Evolutionary conservation across 176 grass and related monocot species (phyloP), one percentile per base, ranked within the genome.

Genomic region (Aegilops sharonensis): DNA sequence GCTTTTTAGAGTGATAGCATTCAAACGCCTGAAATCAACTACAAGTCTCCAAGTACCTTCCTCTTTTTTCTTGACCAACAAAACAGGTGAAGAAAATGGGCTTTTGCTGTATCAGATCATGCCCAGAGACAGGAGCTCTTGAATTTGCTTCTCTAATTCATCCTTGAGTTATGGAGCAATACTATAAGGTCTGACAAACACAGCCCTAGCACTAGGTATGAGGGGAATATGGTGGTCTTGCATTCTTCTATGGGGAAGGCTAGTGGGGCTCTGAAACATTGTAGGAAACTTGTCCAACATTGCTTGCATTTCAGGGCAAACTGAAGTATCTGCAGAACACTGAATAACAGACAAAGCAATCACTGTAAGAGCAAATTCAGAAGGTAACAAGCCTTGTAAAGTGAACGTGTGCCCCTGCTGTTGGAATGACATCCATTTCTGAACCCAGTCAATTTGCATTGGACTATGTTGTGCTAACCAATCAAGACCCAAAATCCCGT

Each of bases 351-450:
- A 52, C 13, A 52, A 3, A 4, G 14, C 3, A 14, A 14, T 52
- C 11, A 52, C 5, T 18, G 15, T 18, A 7, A 8, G 14, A 7
- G 5, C 17, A 20, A 57, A 5, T 5, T 17, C 5, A 0, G 5
- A 5, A 57, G 52, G 6, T 5, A 18, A 2, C 14, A 18, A 5
- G 1, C 52, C 52, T 21, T 18, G 52, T 1, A 21, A 18, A 2
- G 52, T 57, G 1, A 57, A 6, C 0, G 0, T 2, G 0, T 0
- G 0, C 1, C 52, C 52, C 2, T 57, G 14, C 2, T 57, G 4
- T 18, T 18, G 17, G 5, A 57, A 57, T 2, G 15, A 18, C 5
- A 57, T 18, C 52, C 52, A 21, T 14, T 57, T 57, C 15, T 57
- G 17, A 0, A 6, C 0, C 52, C 52, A 57, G 5, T 57, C 17